Percentiles rank a stretch among this genome's conserved stretches.
phyloP scores from a whole-genome alignment of 169 alveolate genomes.

The Cryptosporidium ubiquitum region DNA sequence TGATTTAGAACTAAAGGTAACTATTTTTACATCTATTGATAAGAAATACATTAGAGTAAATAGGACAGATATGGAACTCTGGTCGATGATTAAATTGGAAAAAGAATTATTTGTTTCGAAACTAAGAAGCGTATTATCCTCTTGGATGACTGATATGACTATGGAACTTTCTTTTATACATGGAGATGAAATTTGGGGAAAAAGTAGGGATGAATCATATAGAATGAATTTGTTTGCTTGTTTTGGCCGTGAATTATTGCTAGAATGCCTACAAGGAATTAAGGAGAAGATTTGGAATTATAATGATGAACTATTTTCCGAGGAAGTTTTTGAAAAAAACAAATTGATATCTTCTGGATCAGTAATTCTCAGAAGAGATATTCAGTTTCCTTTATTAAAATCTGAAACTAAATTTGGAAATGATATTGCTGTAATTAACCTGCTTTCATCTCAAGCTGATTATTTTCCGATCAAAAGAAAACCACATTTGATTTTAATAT shows the following conservation, averaged over 20 bases:
- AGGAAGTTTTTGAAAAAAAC: not conserved
- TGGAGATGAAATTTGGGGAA: conserved; percentile 4
- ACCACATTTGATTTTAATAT: conserved; percentile 21
- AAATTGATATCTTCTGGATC: not conserved
- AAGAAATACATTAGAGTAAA: conserved; percentile 25
- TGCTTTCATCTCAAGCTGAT: conserved; percentile 56
- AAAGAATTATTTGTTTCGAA: conserved; percentile 15
- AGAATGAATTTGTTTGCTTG: not conserved
- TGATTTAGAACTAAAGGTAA: conserved; percentile 19
- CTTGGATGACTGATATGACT: conserved; percentile 51
- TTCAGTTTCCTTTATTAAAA: conserved; percentile 24
- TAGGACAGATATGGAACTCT: not conserved
- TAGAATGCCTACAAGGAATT: conserved; percentile 28
- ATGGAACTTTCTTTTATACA: conserved; percentile 53
- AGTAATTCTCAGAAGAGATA: conserved; percentile 14
- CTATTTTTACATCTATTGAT: conserved; percentile 16
- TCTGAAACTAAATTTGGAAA: conserved; percentile 17
- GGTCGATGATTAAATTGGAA: not conserved
- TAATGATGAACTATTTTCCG: not conserved
- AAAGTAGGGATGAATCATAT: not conserved
- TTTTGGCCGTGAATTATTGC: conserved; percentile 37
- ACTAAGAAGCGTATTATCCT: not conserved
- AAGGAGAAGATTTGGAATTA: conserved; percentile 22
- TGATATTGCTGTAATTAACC: conserved; percentile 14
- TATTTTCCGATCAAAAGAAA: conserved; percentile 51